Percentiles rank a stretch among this genome's conserved stretches.
phyloP scores from a whole-genome alignment of 441 rosid species.

The Raphanus hybrid region DNA sequence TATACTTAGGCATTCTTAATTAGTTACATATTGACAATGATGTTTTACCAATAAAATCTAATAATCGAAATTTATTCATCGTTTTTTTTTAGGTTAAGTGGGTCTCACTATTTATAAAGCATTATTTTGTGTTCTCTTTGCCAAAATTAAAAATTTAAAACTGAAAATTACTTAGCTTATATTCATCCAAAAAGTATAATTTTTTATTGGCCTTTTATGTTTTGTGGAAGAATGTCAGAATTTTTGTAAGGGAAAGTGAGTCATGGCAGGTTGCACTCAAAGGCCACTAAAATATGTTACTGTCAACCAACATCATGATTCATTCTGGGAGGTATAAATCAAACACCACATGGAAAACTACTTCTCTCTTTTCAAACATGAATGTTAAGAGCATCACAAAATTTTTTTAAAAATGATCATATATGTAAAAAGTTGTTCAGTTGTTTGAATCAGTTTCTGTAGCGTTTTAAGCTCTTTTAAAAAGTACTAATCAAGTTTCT shows the following conservation, averaged over 20 bases:
- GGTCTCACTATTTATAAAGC: slow-evolving; percentile 24
- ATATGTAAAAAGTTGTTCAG: background rate
- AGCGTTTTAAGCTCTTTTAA: background rate
- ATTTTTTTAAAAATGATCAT: slow-evolving; percentile 8
- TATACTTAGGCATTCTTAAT: background rate
- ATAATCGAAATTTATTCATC: background rate
- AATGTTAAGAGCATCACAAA: slow-evolving; percentile 14
- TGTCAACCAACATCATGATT: slow-evolving; percentile 44
- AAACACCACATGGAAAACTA: slow-evolving; percentile 20
- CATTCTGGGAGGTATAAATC: slow-evolving; percentile 22
- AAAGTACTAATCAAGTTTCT: background rate
- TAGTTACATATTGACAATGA: slow-evolving; percentile 10
- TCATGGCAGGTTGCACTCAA: slow-evolving; percentile 44
- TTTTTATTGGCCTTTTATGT: slow-evolving; percentile 28
- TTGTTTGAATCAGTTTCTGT: slow-evolving; percentile 4
- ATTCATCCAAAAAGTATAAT: slow-evolving; percentile 27
- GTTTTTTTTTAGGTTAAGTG: background rate
- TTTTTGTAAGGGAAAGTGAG: slow-evolving; percentile 27
- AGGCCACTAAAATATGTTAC: slow-evolving; percentile 38
- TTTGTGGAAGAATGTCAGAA: slow-evolving; percentile 45
- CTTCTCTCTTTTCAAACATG: slow-evolving; percentile 19
- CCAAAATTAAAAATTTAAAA: background rate
- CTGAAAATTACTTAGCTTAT: background rate
- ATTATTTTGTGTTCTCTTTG: slow-evolving; percentile 3
- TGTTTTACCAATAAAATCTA: background rate